Conservation (phyloP, 1,284 basidiomycete species). For the Microbotryum lychnidis-dioicae region DNA sequence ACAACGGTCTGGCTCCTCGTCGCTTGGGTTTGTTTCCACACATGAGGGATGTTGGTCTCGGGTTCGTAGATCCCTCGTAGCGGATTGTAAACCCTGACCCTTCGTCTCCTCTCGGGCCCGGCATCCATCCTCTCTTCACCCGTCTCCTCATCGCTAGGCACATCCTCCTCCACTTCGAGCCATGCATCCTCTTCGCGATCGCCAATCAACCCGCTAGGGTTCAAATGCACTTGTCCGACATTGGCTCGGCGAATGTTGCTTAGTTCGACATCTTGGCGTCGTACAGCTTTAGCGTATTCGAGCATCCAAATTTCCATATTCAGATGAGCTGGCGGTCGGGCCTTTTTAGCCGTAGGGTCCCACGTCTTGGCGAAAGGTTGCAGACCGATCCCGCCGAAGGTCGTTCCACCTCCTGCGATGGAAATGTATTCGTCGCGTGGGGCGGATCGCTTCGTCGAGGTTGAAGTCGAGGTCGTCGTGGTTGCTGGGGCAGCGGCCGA, state of each 20-base stretch:
- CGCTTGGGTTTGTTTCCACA: conserved; percentile 32
- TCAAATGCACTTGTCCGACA: conserved; percentile 24
- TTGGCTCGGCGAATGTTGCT: conserved; percentile 50
- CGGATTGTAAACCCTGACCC: conserved; percentile 25
- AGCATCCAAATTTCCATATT: conserved; percentile 84
- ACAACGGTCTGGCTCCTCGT: conserved; percentile 8
- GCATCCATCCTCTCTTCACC: conserved; percentile 13
- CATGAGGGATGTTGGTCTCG: conserved; percentile 33
- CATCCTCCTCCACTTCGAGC: conserved; percentile 34
- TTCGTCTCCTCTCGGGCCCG: conserved; percentile 14
- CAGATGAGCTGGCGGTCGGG: conserved; percentile 41
- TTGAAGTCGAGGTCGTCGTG: conserved; percentile 19
- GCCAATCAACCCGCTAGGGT: conserved; percentile 11
- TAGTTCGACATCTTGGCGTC: conserved; percentile 58
- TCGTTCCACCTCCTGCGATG: conserved; percentile 36
- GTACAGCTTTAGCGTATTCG: conserved; percentile 58
- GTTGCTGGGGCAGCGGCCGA: conserved; percentile 36
- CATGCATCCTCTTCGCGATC: conserved; percentile 25
- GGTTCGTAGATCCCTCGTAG: conserved; percentile 33
- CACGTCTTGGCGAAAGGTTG: conserved; percentile 76
- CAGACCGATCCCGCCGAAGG: conserved; percentile 67
- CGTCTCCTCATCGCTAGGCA: conserved; percentile 32
- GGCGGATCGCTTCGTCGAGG: conserved; percentile 18
- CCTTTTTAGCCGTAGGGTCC: conserved; percentile 55
- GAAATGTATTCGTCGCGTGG: conserved; percentile 36